Base-by-base conservation (phyloP, 2,329 filamentous ascomycete genomes). In the Penicillium digitatum region DNA sequence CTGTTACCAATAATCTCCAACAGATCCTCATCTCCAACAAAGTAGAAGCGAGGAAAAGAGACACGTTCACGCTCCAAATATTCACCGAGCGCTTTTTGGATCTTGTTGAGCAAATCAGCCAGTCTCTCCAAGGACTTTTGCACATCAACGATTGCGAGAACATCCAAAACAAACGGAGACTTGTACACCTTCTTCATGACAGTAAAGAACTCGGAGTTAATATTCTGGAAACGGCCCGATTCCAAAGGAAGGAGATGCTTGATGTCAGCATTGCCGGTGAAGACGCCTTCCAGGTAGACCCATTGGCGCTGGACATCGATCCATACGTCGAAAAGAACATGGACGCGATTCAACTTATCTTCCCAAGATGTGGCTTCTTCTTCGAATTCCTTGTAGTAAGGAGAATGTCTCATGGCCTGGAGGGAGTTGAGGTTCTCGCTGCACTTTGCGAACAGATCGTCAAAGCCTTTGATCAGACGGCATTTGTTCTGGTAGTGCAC, bases 141-240 rank as follows among this genome's bases (percentile, higher is more conserved):
- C 0, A 96, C 91, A 45, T 94, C 94, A 11, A 91, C 88, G 55
- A 99, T 99, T 62, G 91, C 91, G 54, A 99, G 85, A 2, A 99
- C 93, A 71, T 99, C 95, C 43, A 99, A 83, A 7, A 99, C 90
- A 66, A 92, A 94, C 0, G 94, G 93, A 49, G 93, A 92, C 72
- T 96, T 95, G 76, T 95, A 93, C 42, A 97, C 94, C 74, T 97
- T 99, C 79, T 97, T 97, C 90, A 99, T 96, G 38, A 99, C 91
- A n/a, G 90, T 86, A 69, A 95, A 88, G 77, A 99, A 99, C 72
- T 99, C 93, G 59, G 91, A 95, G 76, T 99, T 99, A 80, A 99
- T 99, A 76, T 97, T 99, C 69, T 96, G 90, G 78, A 99, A 99
- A 55, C 94, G 87, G 11, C 90, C 92, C 1, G 94, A 96, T 72